These are phyloP conservation scores for Dictyostelium intermedium DNA, from an alignment of 78 protist species.

Conservation along the genomic window DNA sequence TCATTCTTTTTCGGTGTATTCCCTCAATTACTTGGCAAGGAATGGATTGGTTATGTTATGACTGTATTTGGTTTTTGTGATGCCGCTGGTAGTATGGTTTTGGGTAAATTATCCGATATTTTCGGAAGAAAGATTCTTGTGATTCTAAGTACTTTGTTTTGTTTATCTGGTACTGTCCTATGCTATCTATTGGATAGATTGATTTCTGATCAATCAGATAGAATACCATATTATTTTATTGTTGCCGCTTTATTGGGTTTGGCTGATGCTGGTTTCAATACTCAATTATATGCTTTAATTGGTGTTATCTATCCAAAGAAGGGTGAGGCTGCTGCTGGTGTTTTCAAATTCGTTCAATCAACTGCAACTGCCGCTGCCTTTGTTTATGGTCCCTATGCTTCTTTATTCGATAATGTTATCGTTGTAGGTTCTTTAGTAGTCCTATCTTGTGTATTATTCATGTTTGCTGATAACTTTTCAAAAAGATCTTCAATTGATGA, in stretches of 20 bases:
- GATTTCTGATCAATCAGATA: neutral
- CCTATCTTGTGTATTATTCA: constrained; percentile 37
- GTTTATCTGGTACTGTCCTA: constrained; percentile 38
- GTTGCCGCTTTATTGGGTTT: constrained; percentile 63
- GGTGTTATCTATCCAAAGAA: constrained; percentile 53
- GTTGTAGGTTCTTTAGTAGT: constrained; percentile 20
- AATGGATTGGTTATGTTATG: constrained; percentile 32
- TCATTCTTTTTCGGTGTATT: constrained; percentile 68
- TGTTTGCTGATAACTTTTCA: constrained; percentile 22
- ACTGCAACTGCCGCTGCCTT: constrained; percentile 58
- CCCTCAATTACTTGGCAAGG: constrained; percentile 24
- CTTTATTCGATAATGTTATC: neutral
- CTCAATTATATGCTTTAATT: constrained; percentile 44
- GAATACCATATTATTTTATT: neutral
- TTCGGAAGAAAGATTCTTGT: constrained; percentile 51
- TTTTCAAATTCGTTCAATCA: constrained; percentile 73
- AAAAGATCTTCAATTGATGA: neutral
- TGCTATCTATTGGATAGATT: neutral
- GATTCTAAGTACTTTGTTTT: neutral
- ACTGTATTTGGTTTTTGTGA: constrained; percentile 64
- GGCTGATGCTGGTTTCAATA: constrained; percentile 71
- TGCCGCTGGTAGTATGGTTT: constrained; percentile 29
- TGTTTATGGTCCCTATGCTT: constrained; percentile 33
- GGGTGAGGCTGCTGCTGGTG: constrained; percentile 58
- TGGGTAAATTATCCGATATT: constrained; percentile 36